Base-by-base conservation (phyloP, 768 basidiomycete genomes). In the Zangia roseola region DNA sequence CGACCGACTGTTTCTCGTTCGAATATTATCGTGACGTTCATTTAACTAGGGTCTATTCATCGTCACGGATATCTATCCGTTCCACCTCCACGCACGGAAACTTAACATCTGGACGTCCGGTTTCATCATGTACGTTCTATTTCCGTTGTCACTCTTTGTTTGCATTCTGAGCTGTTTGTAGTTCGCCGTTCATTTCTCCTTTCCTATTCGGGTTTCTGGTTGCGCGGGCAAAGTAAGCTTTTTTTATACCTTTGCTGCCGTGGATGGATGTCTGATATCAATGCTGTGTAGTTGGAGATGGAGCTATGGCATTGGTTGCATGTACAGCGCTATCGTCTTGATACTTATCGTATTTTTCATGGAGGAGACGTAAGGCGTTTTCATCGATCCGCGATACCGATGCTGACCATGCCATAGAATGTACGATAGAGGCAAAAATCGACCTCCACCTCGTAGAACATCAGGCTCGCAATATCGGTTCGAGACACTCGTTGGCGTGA, bases 31-130 rank as follows among this genome's bases (percentile, higher is more conserved):
- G 6, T 55, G 17, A 30, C 8, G 5, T 43, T 20, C 12, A 16
- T 47, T 25, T 17, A 6, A 40, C 41, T 31, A 74, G 73, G 76
- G 76, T 28, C 56, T 77, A 0, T 76, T 71, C 50, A 60, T 76
- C 30, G 69, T 79, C 52, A 74, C 73, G 24, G 78, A 79, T 47
- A 68, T 81, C 34, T 80, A 69, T 56, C 79, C 79, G 4, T 81
- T 80, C 62, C 79, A 80, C 47, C 67, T 77, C 12, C 78, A 80
- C 49, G 77, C 77, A 4, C 68, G 74, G 21, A 78, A 76, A 64
- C 64, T 79, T 21, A 78, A 77, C 47, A 44, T 78, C 21, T 80
- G 79, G 80, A 79, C 80, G 1, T 69, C 75, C 50, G 80, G 78
- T 1, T 78, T 79, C 60, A 67, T 82, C 43, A 54, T 66, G 67